phyloP scores from a whole-genome alignment of 2,329 filamentous ascomycete species.

The Cordyceps pruinosa region DNA sequence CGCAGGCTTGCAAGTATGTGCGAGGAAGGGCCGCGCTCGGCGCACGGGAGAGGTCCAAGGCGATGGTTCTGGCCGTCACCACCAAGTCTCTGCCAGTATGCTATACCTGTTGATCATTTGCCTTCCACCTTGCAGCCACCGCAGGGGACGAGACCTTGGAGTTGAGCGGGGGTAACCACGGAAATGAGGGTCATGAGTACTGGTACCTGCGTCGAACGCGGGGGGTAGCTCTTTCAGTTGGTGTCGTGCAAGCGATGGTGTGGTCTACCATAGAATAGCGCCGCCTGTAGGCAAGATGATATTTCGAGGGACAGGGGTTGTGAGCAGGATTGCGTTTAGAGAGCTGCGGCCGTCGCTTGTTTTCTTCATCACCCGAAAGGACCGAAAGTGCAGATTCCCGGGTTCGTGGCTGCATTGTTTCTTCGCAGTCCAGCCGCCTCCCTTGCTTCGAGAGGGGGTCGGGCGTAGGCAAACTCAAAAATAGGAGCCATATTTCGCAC shows the following conservation, averaged over 20 bases:
- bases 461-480: constrained; percentile 3
- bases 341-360: neutral
- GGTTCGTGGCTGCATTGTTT: neutral
- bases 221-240: neutral
- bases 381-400: neutral
- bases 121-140: too few species aligned
- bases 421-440: neutral
- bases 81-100: too few species aligned
- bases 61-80: too few species aligned
- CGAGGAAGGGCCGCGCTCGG: too few species aligned
- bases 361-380: neutral
- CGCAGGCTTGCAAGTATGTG: too few species aligned
- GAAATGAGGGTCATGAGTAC: neutral
- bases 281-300: too few species aligned
- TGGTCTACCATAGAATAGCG: too few species aligned
- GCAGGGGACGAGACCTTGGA: too few species aligned
- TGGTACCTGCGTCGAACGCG: neutral
- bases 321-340: too few species aligned
- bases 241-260: neutral
- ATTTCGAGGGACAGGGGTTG: too few species aligned
- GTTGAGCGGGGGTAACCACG: neutral
- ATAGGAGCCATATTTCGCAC: neutral
- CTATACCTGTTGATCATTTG: too few species aligned
- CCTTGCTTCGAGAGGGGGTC: constrained; percentile 4
- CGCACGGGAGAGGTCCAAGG: too few species aligned